A percentile compares a stretch with the other conserved stretches of the same genome.
Conservation (phyloP, 2,329 filamentous ascomycete species). For the Fonsecaea pedrosoi region DNA sequence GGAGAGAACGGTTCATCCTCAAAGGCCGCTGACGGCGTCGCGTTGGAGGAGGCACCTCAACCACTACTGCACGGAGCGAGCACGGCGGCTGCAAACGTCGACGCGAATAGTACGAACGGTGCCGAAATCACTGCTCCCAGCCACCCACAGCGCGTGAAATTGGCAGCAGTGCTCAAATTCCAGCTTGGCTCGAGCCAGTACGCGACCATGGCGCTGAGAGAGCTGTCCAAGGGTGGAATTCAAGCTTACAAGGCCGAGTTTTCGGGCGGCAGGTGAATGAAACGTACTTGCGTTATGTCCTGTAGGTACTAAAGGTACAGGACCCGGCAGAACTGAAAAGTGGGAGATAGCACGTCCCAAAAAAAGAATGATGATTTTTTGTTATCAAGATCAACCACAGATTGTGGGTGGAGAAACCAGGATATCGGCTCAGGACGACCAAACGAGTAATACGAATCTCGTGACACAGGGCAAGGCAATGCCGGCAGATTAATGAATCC, state of each 20-base stretch:
- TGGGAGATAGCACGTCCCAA: too few relatives aligned
- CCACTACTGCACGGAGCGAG: background rate
- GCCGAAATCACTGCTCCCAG: background rate
- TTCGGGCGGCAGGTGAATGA: conserved; percentile 52
- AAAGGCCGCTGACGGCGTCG: background rate
- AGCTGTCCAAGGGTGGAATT: conserved; percentile 75
- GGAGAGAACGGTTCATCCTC: conserved; percentile 17
- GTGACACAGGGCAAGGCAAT: too few relatives aligned
- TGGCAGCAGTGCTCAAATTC: conserved; percentile 64
- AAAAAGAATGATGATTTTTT: too few relatives aligned
- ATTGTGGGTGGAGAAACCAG: too few relatives aligned
- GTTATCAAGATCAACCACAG: too few relatives aligned
- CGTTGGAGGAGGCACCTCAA: background rate
- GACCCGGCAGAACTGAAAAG: too few relatives aligned
- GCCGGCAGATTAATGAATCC: too few relatives aligned
- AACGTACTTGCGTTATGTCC: too few relatives aligned
- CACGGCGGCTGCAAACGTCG: background rate
- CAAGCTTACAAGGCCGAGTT: conserved; percentile 69
- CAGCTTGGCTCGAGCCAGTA: conserved; percentile 81
- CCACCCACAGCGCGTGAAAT: conserved; percentile 24
- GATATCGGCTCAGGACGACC: too few relatives aligned
- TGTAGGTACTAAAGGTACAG: too few relatives aligned
- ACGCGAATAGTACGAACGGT: background rate
- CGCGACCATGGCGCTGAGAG: conserved; percentile 80
- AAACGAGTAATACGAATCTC: too few relatives aligned